Conservation (phyloP, 768 basidiomycete genomes). For the Suillus subaureus region DNA sequence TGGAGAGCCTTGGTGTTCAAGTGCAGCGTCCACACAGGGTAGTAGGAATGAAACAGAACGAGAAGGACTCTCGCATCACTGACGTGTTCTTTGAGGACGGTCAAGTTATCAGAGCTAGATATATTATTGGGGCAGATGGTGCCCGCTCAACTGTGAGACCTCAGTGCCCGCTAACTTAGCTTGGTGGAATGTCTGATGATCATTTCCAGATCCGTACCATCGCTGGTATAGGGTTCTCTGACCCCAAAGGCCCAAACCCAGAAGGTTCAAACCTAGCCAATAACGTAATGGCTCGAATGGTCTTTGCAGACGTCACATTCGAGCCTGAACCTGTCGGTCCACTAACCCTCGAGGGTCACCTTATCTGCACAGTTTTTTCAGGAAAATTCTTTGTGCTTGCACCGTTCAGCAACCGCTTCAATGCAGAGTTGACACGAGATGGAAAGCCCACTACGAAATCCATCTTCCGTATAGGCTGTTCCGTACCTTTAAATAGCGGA, state of each 20-base stretch:
- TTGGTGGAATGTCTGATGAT: neutral
- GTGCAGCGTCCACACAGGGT: conserved; percentile 43
- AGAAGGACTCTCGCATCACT: conserved; percentile 27
- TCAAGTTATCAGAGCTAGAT: neutral
- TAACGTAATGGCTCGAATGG: conserved; percentile 36
- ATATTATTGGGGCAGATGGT: neutral
- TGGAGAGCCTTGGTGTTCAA: conserved; percentile 35
- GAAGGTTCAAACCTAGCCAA: conserved; percentile 25
- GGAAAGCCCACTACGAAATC: conserved; percentile 4
- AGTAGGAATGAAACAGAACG: conserved; percentile 36
- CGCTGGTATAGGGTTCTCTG: conserved; percentile 45
- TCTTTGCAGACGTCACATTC: conserved; percentile 50
- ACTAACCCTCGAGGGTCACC: conserved; percentile 14
- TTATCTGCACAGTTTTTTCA: conserved; percentile 20
- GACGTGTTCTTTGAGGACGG: conserved; percentile 39
- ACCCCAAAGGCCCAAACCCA: conserved; percentile 42
- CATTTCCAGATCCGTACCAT: conserved; percentile 5
- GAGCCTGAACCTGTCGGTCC: conserved; percentile 23
- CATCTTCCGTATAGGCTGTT: conserved; percentile 41
- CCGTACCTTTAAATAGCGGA: conserved; percentile 25
- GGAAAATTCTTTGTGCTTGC: conserved; percentile 35
- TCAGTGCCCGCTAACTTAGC: neutral
- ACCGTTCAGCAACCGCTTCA: conserved; percentile 28
- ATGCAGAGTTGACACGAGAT: neutral
- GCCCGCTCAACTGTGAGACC: neutral